phyloP scores from a whole-genome alignment of 495 filamentous ascomycete genomes.

The Physcia stellaris region DNA sequence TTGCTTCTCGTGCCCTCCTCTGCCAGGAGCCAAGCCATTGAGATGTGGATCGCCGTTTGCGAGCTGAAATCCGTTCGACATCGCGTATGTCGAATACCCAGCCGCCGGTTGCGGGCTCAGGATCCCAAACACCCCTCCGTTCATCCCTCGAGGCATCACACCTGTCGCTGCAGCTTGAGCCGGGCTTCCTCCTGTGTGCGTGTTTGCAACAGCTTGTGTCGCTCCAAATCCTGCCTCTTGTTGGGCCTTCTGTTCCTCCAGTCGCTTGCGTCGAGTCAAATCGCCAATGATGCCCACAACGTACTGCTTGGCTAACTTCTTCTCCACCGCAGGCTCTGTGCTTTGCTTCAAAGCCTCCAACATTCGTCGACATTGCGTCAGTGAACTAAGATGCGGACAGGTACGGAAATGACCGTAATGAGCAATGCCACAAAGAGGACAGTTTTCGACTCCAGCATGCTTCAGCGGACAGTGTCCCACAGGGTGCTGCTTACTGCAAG shows the following conservation, averaged over 20 bases:
- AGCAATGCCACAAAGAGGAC: slow-evolving; percentile 53
- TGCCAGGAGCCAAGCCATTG: too few relatives aligned
- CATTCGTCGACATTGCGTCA: slow-evolving; percentile 45
- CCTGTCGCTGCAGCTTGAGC: too few relatives aligned
- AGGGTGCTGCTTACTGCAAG: slow-evolving; percentile 38
- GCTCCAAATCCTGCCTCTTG: too few relatives aligned
- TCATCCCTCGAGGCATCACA: too few relatives aligned
- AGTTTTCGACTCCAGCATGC: slow-evolving; percentile 44
- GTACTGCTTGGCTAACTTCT: slow-evolving; percentile 40
- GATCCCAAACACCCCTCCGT: too few relatives aligned
- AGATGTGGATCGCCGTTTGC: too few relatives aligned
- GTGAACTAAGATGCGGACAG: slow-evolving; percentile 47
- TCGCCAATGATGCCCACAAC: slow-evolving; percentile 38
- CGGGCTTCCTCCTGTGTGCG: too few relatives aligned
- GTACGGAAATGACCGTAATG: slow-evolving; percentile 35
- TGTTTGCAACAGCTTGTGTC: too few relatives aligned
- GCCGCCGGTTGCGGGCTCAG: too few relatives aligned
- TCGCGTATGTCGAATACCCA: too few relatives aligned
- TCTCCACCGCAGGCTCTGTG: slow-evolving; percentile 37
- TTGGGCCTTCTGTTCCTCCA: slow-evolving; percentile 8
- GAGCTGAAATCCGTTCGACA: too few relatives aligned
- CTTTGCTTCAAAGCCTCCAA: slow-evolving; percentile 42
- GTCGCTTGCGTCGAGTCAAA: slow-evolving; percentile 30
- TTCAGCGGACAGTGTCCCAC: slow-evolving; percentile 48
- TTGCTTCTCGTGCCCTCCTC: too few relatives aligned